Conservation (phyloP, 768 basidiomycete genomes). For the Pholiota microspora region DNA sequence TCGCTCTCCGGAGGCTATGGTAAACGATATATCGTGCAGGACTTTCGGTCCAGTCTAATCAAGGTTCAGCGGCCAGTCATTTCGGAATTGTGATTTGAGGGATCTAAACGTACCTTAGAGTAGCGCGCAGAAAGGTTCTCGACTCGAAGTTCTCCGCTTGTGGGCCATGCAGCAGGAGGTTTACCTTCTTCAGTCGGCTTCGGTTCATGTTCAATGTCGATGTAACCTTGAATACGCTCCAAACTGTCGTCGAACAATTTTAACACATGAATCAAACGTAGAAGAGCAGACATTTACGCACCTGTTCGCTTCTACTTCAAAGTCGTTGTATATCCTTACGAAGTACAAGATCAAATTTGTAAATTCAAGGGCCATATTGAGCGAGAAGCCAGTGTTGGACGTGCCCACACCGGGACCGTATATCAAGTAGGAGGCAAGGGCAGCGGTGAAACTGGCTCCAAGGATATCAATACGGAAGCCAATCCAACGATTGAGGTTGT, state of each 20-base stretch:
- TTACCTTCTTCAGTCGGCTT: conserved; percentile 28
- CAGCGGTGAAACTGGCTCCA: conserved; percentile 52
- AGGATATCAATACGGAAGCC: conserved; percentile 54
- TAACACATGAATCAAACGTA: no score
- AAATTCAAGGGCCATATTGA: conserved; percentile 59
- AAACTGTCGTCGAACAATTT: no score
- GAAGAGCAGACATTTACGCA: no score
- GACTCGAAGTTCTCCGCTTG: conserved; percentile 45
- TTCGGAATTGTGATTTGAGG: not conserved
- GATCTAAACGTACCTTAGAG: conserved; percentile 19
- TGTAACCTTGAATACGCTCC: conserved; percentile 52
- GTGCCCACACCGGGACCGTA: conserved; percentile 41
- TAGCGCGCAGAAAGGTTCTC: conserved; percentile 51
- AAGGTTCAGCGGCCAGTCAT: no score
- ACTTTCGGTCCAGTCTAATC: conserved; percentile 9
- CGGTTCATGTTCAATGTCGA: conserved; percentile 56
- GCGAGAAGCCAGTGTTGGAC: conserved; percentile 46
- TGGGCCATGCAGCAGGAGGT: conserved; percentile 59
- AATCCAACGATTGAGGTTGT: conserved; percentile 45
- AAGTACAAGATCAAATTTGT: conserved; percentile 50
- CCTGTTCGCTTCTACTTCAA: conserved; percentile 38
- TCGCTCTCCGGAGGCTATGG: conserved; percentile 13
- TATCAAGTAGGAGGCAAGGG: conserved; percentile 53
- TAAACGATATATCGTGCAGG: conserved; percentile 11
- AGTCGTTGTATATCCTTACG: conserved; percentile 39